Conservation (phyloP, 164 flowering plant species). For the Stephania cephalantha region DNA sequence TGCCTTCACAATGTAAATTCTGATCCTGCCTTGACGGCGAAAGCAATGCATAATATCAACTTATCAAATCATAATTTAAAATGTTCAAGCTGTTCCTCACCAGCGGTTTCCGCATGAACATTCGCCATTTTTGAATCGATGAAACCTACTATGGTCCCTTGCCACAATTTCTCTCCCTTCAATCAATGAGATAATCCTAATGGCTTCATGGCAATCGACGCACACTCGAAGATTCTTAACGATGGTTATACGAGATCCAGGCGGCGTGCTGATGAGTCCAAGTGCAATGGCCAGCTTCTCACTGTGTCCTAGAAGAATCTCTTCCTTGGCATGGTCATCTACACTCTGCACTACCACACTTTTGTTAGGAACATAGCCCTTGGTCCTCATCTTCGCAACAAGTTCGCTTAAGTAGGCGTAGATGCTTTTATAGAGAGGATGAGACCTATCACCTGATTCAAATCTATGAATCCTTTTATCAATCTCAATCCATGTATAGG, state of each 20-base stretch:
- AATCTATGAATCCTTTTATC: constrained; percentile 34
- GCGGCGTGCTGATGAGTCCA: constrained; percentile 35
- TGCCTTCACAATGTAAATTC: not conserved
- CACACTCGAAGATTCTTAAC: constrained; percentile 47
- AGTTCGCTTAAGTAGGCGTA: constrained; percentile 21
- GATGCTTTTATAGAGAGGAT: constrained; percentile 29
- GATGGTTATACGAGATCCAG: constrained; percentile 23
- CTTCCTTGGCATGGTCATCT: constrained; percentile 31
- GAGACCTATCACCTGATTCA: constrained; percentile 41
- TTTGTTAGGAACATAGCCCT: constrained; percentile 32
- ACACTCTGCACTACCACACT: constrained; percentile 38
- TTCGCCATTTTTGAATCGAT: constrained; percentile 34
- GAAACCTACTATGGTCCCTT: constrained; percentile 41
- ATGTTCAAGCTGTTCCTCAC: constrained; percentile 18
- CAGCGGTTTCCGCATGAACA: constrained; percentile 41
- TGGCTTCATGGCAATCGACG: constrained; percentile 36
- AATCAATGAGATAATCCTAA: constrained; percentile 25
- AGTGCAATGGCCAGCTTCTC: constrained; percentile 41
- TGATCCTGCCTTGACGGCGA: not conserved
- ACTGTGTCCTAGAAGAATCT: constrained; percentile 36
- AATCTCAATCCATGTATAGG: constrained; percentile 40
- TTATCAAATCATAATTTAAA: not conserved
- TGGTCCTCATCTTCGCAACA: constrained; percentile 24
- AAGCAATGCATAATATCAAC: not conserved
- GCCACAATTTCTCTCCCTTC: constrained; percentile 39